These are phyloP conservation scores for Talaromyces wortmannii DNA, from an alignment of 495 filamentous ascomycete species.

Conservation along the genomic window DNA sequence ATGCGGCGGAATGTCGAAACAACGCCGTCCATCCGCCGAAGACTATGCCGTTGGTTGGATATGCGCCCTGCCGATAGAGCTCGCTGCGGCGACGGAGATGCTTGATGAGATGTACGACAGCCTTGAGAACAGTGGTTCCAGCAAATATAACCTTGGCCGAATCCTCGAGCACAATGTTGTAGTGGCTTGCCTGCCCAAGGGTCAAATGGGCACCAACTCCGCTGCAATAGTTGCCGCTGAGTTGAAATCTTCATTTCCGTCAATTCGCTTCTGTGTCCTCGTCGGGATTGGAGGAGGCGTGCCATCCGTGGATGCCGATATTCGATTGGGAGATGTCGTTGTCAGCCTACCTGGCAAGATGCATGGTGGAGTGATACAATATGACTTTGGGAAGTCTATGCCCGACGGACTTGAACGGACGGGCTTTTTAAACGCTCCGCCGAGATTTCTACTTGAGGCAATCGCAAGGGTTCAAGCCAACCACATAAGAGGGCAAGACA, in stretches of 20 bases:
- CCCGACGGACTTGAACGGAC: slow-evolving; percentile 2
- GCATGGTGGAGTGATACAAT: slow-evolving; percentile 15
- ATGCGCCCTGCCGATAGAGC: slow-evolving; percentile 28
- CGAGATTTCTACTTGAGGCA: slow-evolving; percentile 4
- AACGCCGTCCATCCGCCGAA: no score
- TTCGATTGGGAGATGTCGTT: slow-evolving; percentile 21
- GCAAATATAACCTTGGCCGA: slow-evolving; percentile 24
- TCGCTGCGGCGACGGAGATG: slow-evolving; percentile 22
- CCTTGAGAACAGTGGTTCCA: slow-evolving; percentile 5
- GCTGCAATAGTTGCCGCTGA: slow-evolving; percentile 19
- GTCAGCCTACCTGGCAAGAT: slow-evolving; percentile 10
- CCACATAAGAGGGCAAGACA: not conserved
- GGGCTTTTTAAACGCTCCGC: slow-evolving; percentile 9
- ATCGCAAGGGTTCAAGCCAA: not conserved
- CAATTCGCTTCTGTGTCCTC: slow-evolving; percentile 23
- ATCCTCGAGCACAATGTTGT: slow-evolving; percentile 31
- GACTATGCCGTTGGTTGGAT: slow-evolving; percentile 42
- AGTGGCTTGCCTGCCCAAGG: slow-evolving; percentile 15
- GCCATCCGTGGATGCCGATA: slow-evolving; percentile 15
- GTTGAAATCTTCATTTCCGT: slow-evolving; percentile 18
- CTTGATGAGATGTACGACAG: slow-evolving; percentile 29
- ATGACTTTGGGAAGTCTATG: slow-evolving; percentile 11
- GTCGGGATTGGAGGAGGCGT: slow-evolving; percentile 34
- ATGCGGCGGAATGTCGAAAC: no score
- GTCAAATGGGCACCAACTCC: slow-evolving; percentile 13